A percentile compares a stretch with the other conserved stretches of the same genome.
These are phyloP conservation scores for Annona squamosa DNA, from an alignment of 164 flowering plant genomes.

Conservation along the genomic window DNA sequence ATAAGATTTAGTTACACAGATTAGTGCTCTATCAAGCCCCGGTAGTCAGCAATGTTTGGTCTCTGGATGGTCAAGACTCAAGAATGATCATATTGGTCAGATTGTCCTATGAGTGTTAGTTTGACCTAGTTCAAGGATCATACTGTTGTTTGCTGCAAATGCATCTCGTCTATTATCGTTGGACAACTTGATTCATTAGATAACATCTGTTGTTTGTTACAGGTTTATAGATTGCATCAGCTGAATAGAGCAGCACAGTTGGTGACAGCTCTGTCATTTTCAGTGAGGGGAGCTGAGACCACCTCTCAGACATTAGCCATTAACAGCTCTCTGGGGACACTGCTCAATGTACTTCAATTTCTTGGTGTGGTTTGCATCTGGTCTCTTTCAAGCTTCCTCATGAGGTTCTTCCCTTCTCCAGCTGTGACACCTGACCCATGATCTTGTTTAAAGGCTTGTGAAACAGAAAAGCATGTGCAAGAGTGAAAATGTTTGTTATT, in stretches of 20 bases:
- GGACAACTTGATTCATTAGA: too few species aligned
- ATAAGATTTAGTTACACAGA: too few species aligned
- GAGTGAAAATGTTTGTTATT: neutral
- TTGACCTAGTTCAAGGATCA: too few species aligned
- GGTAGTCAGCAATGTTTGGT: too few species aligned
- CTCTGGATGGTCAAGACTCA: too few species aligned
- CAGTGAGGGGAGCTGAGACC: conserved; percentile 89
- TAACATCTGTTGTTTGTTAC: conserved; percentile 11
- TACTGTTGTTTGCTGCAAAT: too few species aligned
- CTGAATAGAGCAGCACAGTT: conserved; percentile 94
- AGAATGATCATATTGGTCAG: too few species aligned
- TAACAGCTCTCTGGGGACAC: conserved; percentile 69
- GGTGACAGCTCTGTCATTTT: conserved; percentile 90
- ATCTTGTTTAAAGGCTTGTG: conserved; percentile 7
- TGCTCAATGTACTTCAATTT: conserved; percentile 75
- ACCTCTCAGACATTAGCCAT: conserved; percentile 85
- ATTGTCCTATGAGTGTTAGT: too few species aligned
- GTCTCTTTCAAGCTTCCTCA: conserved; percentile 90
- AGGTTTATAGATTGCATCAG: conserved; percentile 92
- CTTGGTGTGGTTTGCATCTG: conserved; percentile 93
- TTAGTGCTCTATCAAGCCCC: too few species aligned
- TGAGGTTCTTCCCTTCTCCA: conserved; percentile 59
- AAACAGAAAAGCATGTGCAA: neutral
- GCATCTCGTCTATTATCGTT: too few species aligned
- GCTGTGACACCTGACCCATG: conserved; percentile 27